These are phyloP conservation scores for Puccinellia tenuiflora DNA, from an alignment of 176 grass and related monocot species.

Conservation along the genomic window DNA sequence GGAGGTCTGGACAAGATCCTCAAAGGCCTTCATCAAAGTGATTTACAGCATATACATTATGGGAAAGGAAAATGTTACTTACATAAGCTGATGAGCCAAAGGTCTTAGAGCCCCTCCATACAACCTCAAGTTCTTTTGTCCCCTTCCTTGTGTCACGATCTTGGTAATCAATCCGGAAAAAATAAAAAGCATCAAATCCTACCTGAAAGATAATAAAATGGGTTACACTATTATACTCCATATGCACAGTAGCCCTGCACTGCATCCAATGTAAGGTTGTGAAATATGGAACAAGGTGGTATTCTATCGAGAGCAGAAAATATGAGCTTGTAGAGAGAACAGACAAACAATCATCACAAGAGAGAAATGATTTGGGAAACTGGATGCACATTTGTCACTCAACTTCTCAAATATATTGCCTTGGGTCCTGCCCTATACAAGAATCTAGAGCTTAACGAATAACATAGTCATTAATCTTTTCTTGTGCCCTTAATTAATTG, in stretches of 20 bases:
- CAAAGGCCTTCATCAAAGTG: background rate
- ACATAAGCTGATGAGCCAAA: conserved; percentile 82
- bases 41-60: conserved; percentile 4
- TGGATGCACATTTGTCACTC: background rate
- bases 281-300: background rate
- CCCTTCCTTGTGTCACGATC: conserved; percentile 65
- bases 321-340: background rate
- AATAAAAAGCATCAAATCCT: conserved; percentile 95
- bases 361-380: background rate
- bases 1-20: background rate
- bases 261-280: background rate
- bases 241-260: background rate
- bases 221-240: background rate
- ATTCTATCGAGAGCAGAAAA: background rate
- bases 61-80: conserved; percentile 34
- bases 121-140: conserved; percentile 79
- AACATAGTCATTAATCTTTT: background rate
- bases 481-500: background rate
- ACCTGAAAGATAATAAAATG: conserved; percentile 45
- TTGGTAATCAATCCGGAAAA: conserved; percentile 95
- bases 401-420: background rate
- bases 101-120: conserved; percentile 84
- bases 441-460: background rate
- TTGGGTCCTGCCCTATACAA: background rate
- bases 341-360: background rate